Evolutionary conservation across 140 eudicot species (phyloP).

Genomic region (Cichorium intybus): DNA sequence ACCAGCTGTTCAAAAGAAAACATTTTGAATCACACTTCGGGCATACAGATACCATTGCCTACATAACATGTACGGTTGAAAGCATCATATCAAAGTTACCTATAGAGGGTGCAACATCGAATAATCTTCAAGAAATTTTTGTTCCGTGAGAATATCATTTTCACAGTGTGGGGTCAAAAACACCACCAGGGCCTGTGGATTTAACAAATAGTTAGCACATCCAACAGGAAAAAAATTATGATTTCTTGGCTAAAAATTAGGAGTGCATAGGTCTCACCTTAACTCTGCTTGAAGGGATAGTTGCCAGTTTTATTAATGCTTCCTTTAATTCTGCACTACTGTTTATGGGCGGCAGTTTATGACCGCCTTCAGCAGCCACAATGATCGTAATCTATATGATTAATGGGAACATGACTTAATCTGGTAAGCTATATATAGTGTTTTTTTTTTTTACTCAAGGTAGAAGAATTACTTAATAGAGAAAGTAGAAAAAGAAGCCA

Average conservation of each 20-base stretch:
- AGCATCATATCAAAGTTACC: background rate
- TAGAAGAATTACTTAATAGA: background rate
- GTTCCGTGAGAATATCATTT: slow-evolving; percentile 49
- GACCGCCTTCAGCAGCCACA: slow-evolving; percentile 75
- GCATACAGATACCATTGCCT: background rate
- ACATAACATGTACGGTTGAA: background rate
- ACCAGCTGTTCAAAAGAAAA: background rate
- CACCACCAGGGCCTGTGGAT: slow-evolving; percentile 70
- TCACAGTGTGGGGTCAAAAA: slow-evolving; percentile 84
- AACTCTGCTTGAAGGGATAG: slow-evolving; percentile 58
- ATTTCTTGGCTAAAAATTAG: background rate
- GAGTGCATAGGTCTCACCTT: slow-evolving; percentile 33
- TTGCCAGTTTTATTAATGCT: slow-evolving; percentile 66
- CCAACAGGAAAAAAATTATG: background rate
- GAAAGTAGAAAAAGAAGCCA: background rate
- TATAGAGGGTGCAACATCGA: slow-evolving; percentile 55
- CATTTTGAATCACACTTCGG: too few species aligned
- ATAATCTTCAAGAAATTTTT: slow-evolving; percentile 63
- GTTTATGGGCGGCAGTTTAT: slow-evolving; percentile 60
- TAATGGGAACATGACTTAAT: background rate
- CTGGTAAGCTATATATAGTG: background rate
- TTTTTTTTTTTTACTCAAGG: background rate
- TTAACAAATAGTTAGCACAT: background rate
- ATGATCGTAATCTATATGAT: slow-evolving; percentile 54
- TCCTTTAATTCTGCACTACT: slow-evolving; percentile 59